These are phyloP conservation scores for Neocucurbitaria cava DNA, from an alignment of 2,329 filamentous ascomycete species.

Conservation along the genomic window DNA sequence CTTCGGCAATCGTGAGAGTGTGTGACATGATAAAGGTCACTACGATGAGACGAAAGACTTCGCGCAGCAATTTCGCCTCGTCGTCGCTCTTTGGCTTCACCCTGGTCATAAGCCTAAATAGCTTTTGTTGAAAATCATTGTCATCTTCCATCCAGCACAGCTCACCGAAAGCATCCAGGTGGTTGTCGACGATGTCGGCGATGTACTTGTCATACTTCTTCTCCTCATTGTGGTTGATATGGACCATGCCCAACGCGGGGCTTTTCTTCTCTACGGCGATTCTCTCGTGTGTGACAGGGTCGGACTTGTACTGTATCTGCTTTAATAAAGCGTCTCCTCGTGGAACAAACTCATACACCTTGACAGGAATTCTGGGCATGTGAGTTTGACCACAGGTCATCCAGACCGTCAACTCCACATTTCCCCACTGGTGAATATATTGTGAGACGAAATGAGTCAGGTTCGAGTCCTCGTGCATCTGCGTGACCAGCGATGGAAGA, in stretches of 20 bases:
- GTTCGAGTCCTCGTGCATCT: slow-evolving; percentile 53
- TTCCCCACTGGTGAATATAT: slow-evolving; percentile 48
- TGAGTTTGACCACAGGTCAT: slow-evolving; percentile 52
- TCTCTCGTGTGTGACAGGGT: slow-evolving; percentile 42
- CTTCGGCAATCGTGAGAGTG: slow-evolving; percentile 53
- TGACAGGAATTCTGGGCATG: slow-evolving; percentile 53
- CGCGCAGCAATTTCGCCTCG: slow-evolving; percentile 51
- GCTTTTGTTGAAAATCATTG: slow-evolving; percentile 52
- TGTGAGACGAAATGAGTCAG: slow-evolving; percentile 50
- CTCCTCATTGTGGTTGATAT: slow-evolving; percentile 54
- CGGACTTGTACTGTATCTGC: slow-evolving; percentile 53
- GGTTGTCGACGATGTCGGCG: slow-evolving; percentile 50
- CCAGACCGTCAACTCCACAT: slow-evolving; percentile 49
- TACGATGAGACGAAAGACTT: slow-evolving; percentile 55
- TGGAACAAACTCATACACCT: slow-evolving; percentile 56
- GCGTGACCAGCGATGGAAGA: slow-evolving; percentile 50
- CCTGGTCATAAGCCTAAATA: slow-evolving; percentile 52
- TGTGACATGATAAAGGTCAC: slow-evolving; percentile 59
- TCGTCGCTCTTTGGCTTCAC: slow-evolving; percentile 49
- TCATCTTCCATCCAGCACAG: slow-evolving; percentile 56
- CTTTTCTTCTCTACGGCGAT: slow-evolving; percentile 48
- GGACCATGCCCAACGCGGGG: slow-evolving; percentile 55
- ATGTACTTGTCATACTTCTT: slow-evolving; percentile 55
- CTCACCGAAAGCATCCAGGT: slow-evolving; percentile 51
- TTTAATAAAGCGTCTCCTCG: slow-evolving; percentile 48